Conservation (phyloP, 805 yeast genomes). For the Kodamaea laetipori region DNA sequence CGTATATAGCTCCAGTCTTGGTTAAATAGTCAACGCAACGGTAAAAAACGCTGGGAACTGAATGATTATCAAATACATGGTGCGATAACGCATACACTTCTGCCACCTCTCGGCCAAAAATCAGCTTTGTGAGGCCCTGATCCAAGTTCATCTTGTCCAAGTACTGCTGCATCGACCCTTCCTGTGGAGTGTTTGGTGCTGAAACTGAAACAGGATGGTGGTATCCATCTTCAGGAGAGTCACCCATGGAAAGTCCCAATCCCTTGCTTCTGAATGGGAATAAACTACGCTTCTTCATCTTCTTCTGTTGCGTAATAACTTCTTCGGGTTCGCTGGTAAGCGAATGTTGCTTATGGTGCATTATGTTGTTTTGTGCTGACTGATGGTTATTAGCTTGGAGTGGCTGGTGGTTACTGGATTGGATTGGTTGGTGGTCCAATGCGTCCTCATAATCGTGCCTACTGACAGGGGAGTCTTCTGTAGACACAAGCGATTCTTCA, state of each 20-base stretch:
- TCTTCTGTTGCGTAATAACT: slow-evolving; percentile 29
- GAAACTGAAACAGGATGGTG: neutral
- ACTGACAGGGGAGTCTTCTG: slow-evolving; percentile 5
- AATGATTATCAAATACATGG: slow-evolving; percentile 44
- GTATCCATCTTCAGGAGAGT: neutral
- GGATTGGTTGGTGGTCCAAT: slow-evolving; percentile 10
- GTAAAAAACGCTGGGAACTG: slow-evolving; percentile 73
- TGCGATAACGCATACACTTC: slow-evolving; percentile 56
- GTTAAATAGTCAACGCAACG: slow-evolving; percentile 72
- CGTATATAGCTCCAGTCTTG: slow-evolving; percentile 69
- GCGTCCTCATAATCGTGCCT: slow-evolving; percentile 20
- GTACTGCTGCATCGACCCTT: slow-evolving; percentile 25
- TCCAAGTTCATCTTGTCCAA: slow-evolving; percentile 40
- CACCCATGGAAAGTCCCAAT: neutral
- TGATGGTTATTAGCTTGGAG: neutral
- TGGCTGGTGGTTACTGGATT: neutral
- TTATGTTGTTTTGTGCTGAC: too few relatives aligned
- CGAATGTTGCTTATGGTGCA: slow-evolving; percentile 3
- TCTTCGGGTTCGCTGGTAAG: slow-evolving; percentile 1
- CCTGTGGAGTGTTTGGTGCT: slow-evolving; percentile 11
- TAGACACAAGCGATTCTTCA: neutral
- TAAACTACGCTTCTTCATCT: slow-evolving; percentile 55
- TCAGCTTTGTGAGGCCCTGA: slow-evolving; percentile 35
- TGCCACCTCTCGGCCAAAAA: slow-evolving; percentile 68
- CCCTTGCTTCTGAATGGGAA: slow-evolving; percentile 54